These are phyloP conservation scores for Solidago caesia DNA, from an alignment of 129 eudicot species.

Conservation along the genomic window DNA sequence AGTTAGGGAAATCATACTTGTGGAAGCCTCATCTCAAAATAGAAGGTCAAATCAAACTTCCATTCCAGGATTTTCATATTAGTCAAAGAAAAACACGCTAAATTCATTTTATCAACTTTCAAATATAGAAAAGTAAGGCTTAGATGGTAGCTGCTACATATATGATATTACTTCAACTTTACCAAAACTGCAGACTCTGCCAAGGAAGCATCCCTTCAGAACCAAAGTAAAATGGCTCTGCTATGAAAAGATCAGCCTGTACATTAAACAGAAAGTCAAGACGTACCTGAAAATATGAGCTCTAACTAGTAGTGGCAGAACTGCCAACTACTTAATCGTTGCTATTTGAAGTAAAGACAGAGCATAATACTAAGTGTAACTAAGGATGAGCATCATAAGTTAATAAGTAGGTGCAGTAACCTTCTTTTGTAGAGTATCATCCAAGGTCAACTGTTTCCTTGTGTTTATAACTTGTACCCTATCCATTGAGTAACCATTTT, in stretches of 20 bases:
- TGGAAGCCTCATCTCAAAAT: slow-evolving; percentile 2
- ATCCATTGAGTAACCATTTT: slow-evolving; percentile 62
- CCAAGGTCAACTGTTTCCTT: slow-evolving; percentile 42
- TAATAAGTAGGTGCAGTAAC: slow-evolving; percentile 32
- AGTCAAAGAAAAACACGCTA: no score
- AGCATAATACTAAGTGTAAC: background rate
- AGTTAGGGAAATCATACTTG: background rate
- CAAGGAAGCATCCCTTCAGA: slow-evolving; percentile 80
- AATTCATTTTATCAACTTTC: no score
- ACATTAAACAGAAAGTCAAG: background rate
- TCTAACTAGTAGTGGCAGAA: background rate
- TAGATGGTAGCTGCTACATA: background rate
- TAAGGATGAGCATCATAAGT: background rate
- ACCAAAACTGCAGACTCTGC: slow-evolving; percentile 93
- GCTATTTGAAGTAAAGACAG: background rate
- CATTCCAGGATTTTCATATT: background rate
- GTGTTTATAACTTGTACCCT: slow-evolving; percentile 43
- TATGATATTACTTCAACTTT: slow-evolving; percentile 16
- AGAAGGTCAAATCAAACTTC: background rate
- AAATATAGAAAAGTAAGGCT: no score
- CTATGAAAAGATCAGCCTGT: slow-evolving; percentile 77
- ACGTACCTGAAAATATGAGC: background rate
- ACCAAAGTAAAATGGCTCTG: slow-evolving; percentile 86
- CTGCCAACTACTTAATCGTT: background rate
- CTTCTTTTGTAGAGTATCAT: slow-evolving; percentile 51